A percentile compares a stretch with the other conserved stretches of the same genome.
Conservation (phyloP, 106 monocot genomes). For the Cymbidium sinense region DNA sequence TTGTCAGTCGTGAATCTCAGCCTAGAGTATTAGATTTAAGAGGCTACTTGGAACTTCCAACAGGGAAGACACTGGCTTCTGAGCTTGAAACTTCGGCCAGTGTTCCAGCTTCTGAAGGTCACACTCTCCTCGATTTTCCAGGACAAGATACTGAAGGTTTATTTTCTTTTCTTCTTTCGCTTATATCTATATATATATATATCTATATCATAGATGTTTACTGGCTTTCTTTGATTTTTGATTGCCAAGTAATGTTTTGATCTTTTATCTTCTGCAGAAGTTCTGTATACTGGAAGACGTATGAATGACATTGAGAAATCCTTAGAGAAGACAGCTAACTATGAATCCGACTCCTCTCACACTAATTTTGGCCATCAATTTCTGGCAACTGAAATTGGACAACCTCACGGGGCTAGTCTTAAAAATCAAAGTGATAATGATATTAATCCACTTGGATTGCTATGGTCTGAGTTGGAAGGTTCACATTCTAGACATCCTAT, state of each 20-base stretch:
- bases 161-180: not conserved
- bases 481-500: slow-evolving; percentile 56
- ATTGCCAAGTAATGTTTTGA: not conserved
- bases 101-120: slow-evolving; percentile 25
- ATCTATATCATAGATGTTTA: not conserved
- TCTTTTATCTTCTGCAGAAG: slow-evolving; percentile 41
- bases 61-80: slow-evolving; percentile 17
- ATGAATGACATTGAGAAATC: slow-evolving; percentile 25
- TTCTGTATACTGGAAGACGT: slow-evolving; percentile 56
- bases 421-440: slow-evolving; percentile 34
- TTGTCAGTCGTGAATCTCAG: slow-evolving; percentile 20
- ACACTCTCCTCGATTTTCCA: slow-evolving; percentile 33
- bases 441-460: slow-evolving; percentile 64
- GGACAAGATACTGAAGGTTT: slow-evolving; percentile 69
- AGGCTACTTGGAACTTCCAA: slow-evolving; percentile 15
- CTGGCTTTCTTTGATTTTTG: slow-evolving; percentile 7
- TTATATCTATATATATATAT: no score
- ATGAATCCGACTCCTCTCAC: slow-evolving; percentile 11
- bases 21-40: slow-evolving; percentile 17
- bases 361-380: slow-evolving; percentile 21
- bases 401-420: slow-evolving; percentile 17
- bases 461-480: slow-evolving; percentile 82
- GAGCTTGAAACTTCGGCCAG: slow-evolving; percentile 15
- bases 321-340: slow-evolving; percentile 20
- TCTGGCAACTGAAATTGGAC: slow-evolving; percentile 22